Evolutionary conservation across 1,139 yeast genomes (phyloP), one percentile per base, ranked within the genome.

Genomic region (Suhomyces panamericanus): DNA sequence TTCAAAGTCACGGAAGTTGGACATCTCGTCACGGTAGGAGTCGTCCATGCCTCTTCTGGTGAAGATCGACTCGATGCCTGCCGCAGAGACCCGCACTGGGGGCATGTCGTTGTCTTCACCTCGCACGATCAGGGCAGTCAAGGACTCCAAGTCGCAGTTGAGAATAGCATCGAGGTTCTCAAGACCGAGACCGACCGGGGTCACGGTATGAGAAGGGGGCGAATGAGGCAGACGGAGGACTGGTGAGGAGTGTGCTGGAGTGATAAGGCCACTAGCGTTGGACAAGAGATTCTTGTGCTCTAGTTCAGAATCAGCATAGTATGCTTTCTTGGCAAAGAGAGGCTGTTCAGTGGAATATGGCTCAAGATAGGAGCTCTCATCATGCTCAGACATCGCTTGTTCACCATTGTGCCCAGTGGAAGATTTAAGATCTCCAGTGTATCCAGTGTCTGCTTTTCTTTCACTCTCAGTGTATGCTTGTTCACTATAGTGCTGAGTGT

Each of bases 1-100:
- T 11, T 49, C 53, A 24, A 33, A 37, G 4, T 37, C 45, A 6
- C 32, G 34, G 15, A 39, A n/a, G 22, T 15, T 34, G 15, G 14
- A 38, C 14, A 24, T 33, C 32, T 38, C 46, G 16, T 54, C 51
- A 8, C 49, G 49, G 34, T 49, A 42, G 10, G 63, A 48, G 15
- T 51, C 60, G 17, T 57, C 58, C 13, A 31, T 6, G 16, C 39
- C 35, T 6, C 22, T 13, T 6, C 12, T 32, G 9, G 29, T 29
- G 27, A 29, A 22, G 3, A 41, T 32, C 7, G 43, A 38, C 10
- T 38, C 42, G 4, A 15, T 15, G 20, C 14, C 15, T 13, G 15
- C 24, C 24, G 24, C 24, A 20, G 24, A 20, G 24, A 20, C 24
- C 24, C 24, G 24, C 29, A 26, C n/a, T 26, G 29, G 29, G n/a